Percentiles rank a stretch among this genome's conserved stretches.
phyloP scores from a whole-genome alignment of 306 rosid genomes.

The Lathyrus oleraceus region DNA sequence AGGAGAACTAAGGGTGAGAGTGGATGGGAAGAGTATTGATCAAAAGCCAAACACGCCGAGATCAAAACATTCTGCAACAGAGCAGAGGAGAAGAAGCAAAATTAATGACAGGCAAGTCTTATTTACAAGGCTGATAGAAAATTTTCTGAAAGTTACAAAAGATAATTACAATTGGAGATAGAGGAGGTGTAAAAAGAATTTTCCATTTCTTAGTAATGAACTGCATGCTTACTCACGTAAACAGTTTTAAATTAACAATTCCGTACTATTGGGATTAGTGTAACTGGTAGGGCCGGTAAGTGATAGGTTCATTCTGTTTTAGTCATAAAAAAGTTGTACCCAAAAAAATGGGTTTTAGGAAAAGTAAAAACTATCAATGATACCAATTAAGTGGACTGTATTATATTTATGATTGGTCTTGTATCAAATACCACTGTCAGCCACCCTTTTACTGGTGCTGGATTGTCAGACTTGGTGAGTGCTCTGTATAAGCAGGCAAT shows the following conservation, averaged over 20 bases:
- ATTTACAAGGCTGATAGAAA: not conserved
- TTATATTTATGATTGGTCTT: constrained; percentile 12
- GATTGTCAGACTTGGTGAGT: not conserved
- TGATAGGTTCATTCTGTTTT: not conserved
- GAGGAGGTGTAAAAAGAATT: not conserved
- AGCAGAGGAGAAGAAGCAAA: constrained; percentile 97
- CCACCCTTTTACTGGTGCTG: constrained; percentile 2
- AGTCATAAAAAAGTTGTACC: not conserved
- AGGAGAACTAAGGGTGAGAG: constrained; percentile 62
- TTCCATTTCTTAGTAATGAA: constrained; percentile 6
- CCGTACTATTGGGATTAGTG: not conserved
- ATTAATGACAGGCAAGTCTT: constrained; percentile 86
- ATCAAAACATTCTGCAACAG: constrained; percentile 98
- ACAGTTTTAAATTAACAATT: not conserved
- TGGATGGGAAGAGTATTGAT: constrained; percentile 68
- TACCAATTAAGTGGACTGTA: not conserved
- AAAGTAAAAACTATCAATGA: not conserved
- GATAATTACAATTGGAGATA: constrained; percentile 2
- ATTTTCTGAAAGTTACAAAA: constrained; percentile 1
- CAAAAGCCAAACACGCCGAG: constrained; percentile 93
- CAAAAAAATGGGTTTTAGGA: not conserved
- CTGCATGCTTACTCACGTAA: not conserved
- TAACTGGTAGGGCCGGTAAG: not conserved
- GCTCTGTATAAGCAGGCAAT: not conserved
- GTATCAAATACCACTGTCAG: not conserved